Base-by-base conservation (phyloP, 331 rosid genomes). In the Pyracantha coccinea region DNA sequence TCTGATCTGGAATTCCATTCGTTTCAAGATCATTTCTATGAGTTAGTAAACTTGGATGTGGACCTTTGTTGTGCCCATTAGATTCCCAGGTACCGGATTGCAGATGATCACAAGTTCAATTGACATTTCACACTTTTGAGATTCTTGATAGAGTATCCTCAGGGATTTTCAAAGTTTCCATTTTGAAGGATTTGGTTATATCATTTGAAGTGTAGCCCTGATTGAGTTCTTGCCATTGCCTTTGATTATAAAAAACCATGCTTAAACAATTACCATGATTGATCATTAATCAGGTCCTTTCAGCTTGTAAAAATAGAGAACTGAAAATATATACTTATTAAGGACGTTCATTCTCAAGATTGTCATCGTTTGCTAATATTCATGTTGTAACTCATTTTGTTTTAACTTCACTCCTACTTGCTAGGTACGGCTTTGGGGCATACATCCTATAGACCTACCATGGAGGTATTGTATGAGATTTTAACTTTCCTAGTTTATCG, bases 391-490 rank as follows among this genome's bases (percentile, higher is more conserved):
- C 29, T 23, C 47, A 63, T 38, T 65, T 65, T 69, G 69, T 63
- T 62, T 76, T 61, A 78, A 81, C 58, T 31, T n/a, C 62, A 21
- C 60, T 73, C 50, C 69, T 72, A 60, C 80, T 83, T 73, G 71
- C 75, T 80, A 91, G 93, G 82, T 86, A 73, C 84, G 72, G 88
- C 90, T 60, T 59, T 71, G 76, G 86, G 86, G 77, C 75, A 79
- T 69, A 35, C 83, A 71, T 84, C 89, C 53, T 77, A 84, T 79
- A 80, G 81, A 76, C 85, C 88, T 74, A 77, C 82, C 66, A 82
- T 82, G 84, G 92, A 91, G 96, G 97, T 93, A 91, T 55, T 45
- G 52, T 55, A 67, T 79, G 67, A 28, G 69, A 73, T 47, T 27
- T 41, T 59, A 57, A 32, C 33, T 38, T 27, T 24, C 4, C 31